Evolutionary conservation across 305 asterid genomes (phyloP), one percentile per base, ranked within the genome.

Genomic region (Fraxinus dipetala): DNA sequence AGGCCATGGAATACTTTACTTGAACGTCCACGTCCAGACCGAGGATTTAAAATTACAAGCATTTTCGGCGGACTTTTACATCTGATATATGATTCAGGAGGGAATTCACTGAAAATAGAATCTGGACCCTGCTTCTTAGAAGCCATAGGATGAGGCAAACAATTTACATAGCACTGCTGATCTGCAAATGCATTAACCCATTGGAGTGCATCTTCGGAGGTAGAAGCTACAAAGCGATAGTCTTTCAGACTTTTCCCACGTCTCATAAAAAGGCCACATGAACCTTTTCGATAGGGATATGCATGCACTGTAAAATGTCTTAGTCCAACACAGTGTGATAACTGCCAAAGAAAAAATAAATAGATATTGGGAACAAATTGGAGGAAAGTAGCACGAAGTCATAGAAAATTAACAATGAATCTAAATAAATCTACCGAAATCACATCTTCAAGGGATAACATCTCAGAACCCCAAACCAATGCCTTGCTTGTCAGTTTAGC

Each of bases 141-240:
- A 75, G 92, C 92, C 89, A 94, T 86, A 54, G 99, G 99, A 88
- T 96, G 99, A 84, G 98, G 93, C 90, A 92, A 85, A 79, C 92
- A 90, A 87, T 96, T 96, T 83, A 96, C 93, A 91, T 88, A 93
- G 89, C 97, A 94, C 89, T 94, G 98, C 82, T 93, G 99, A 87
- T 96, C 99, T 78, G 98, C 98, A 90, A 96, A 96, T 38, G 95
- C 94, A 85, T 92, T 91, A 78, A 96, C 98, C 99, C 99, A 96
- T 70, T 82, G 94, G 88, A 94, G 85, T 75, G 98, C 98, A 79
- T 94, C 99, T 26, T 94, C 98, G 3, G 97, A 45, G 32, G 93
- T 90, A 82, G 93, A 82, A 82, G 98, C 93, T 43, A 96, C 87
- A 86, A 96, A 96, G 16, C 97, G 92, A 14, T 88, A 92, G 81